Conservation (phyloP, 2,329 filamentous ascomycete genomes). For the Raffaelea albimanens region DNA sequence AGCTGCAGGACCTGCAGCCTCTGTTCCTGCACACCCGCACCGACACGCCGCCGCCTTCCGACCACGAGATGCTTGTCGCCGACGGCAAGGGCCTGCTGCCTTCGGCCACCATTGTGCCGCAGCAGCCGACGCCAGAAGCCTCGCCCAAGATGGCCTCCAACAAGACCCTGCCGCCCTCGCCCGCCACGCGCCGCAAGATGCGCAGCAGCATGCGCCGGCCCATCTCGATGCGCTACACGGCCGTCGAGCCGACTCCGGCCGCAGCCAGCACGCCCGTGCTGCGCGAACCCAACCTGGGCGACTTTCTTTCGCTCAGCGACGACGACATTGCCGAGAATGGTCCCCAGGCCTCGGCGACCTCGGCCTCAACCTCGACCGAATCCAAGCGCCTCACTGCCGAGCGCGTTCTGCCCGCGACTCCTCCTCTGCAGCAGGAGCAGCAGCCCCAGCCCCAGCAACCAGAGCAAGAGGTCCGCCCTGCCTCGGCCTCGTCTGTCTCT, state of each 20-base stretch:
- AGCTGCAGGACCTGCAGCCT: not conserved
- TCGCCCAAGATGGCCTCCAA: conserved; percentile 12
- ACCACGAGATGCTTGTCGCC: conserved; percentile 2
- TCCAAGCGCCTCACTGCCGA: no score
- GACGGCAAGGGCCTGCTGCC: no score
- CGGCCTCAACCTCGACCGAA: not conserved
- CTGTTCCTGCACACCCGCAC: conserved; percentile 1
- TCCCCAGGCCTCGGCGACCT: not conserved
- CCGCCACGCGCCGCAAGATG: conserved; percentile 9
- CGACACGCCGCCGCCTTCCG: conserved; percentile 9
- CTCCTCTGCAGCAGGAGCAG: not conserved
- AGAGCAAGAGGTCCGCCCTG: not conserved
- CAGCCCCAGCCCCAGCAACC: not conserved
- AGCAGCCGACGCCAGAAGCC: conserved; percentile 9
- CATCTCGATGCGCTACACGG: conserved; percentile 6
- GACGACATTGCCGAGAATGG: conserved; percentile 46
- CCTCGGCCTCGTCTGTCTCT: not conserved
- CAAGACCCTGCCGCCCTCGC: conserved; percentile 1
- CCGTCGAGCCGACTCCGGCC: conserved; percentile 4
- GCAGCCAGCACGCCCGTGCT: conserved; percentile 20
- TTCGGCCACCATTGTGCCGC: not conserved
- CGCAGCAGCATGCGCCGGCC: conserved; percentile 5
- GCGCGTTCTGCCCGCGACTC: not conserved
- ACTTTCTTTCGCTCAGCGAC: conserved; percentile 45
- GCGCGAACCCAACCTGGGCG: conserved; percentile 40